phyloP scores from a whole-genome alignment of 805 yeast genomes.

The Starmerella ratchasimensis region DNA sequence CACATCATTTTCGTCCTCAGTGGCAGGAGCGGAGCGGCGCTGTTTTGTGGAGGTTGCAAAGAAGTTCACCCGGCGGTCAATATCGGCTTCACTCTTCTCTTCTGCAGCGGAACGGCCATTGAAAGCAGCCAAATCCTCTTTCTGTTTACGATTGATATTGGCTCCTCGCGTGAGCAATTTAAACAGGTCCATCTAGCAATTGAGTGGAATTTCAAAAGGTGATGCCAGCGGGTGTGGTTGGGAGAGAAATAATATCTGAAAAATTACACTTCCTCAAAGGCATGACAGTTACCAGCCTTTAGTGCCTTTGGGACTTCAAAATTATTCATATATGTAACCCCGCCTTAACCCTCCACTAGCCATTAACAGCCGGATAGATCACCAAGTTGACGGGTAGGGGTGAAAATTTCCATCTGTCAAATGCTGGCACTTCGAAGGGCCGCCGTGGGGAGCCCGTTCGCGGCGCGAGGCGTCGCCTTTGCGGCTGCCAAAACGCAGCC shows the following conservation, averaged over 20 bases:
- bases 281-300: too few relatives aligned
- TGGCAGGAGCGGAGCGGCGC: neutral
- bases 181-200: slow-evolving; percentile 74
- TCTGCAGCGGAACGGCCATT: slow-evolving; percentile 15
- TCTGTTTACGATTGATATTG: slow-evolving; percentile 41
- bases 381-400: slow-evolving; percentile 1
- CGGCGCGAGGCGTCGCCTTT: slow-evolving; percentile 7
- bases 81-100: slow-evolving; percentile 31
- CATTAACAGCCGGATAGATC: neutral
- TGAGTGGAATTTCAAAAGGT: too few relatives aligned
- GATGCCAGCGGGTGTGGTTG: too few relatives aligned
- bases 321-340: too few relatives aligned
- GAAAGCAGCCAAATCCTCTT: slow-evolving; percentile 24
- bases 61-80: slow-evolving; percentile 69
- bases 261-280: too few relatives aligned
- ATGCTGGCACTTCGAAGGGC: slow-evolving; percentile 1
- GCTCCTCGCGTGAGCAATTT: slow-evolving; percentile 80
- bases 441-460: neutral
- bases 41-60: slow-evolving; percentile 29
- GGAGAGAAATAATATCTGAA: too few relatives aligned
- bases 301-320: too few relatives aligned
- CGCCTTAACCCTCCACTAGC: neutral
- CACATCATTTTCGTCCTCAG: neutral
- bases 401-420: neutral
- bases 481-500: slow-evolving; percentile 6